A percentile compares a stretch with the other conserved stretches of the same genome.
Conservation (phyloP, 2,329 filamentous ascomycete genomes). For the Aspergillus fumigatus region DNA sequence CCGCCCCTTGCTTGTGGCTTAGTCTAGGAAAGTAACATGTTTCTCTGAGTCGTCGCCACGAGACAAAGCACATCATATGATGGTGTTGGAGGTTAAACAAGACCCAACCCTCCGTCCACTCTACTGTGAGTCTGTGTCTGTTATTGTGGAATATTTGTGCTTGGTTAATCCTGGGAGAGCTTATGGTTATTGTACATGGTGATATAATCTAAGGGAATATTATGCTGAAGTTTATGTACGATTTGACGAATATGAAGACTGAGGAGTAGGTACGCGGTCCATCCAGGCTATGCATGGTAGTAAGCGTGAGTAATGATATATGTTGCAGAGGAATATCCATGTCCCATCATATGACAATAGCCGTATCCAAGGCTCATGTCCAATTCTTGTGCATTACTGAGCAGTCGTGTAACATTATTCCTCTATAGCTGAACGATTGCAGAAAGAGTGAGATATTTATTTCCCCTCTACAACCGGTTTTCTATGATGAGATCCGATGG, state of each 20-base stretch:
- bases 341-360: not conserved
- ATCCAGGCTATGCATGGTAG: not conserved
- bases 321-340: not conserved
- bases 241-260: not conserved
- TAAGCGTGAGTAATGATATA: not conserved
- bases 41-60: no score
- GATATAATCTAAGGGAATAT: not conserved
- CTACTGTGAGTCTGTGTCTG: not conserved
- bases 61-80: no score
- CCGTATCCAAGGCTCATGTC: not conserved
- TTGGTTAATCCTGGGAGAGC: not conserved
- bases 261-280: no score
- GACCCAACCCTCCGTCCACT: not conserved
- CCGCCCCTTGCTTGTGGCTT: not conserved
- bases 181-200: not conserved
- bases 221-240: not conserved
- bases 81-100: not conserved
- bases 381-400: not conserved
- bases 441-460: not conserved
- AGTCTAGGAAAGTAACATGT: no score
- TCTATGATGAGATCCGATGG: not conserved
- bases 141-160: no score
- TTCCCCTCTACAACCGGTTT: not conserved
- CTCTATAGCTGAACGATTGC: not conserved
- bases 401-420: not conserved